Evolutionary conservation across 2,329 filamentous ascomycete genomes (phyloP).

Genomic region (Alternaria burnsii): DNA sequence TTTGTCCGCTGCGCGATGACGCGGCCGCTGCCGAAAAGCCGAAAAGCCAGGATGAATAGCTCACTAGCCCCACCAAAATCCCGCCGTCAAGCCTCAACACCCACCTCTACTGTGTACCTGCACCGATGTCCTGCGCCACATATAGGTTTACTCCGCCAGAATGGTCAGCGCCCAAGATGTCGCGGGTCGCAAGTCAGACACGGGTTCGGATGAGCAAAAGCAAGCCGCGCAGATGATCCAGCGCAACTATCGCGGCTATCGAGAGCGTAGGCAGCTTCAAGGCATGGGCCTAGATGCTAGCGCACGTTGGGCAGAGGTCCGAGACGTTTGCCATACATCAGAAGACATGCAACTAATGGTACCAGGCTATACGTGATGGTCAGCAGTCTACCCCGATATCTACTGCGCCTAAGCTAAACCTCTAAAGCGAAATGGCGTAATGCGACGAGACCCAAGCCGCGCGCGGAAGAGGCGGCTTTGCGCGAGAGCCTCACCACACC

Average conservation of each 20-base stretch:
- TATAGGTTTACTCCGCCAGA: slow-evolving; percentile 9
- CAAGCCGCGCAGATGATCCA: slow-evolving; percentile 49
- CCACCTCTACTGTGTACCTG: slow-evolving; percentile 1
- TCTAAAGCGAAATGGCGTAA: slow-evolving; percentile 62
- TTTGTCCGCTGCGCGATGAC: not conserved
- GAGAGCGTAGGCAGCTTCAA: slow-evolving; percentile 72
- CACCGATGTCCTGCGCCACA: slow-evolving; percentile 14
- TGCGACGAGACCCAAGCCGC: slow-evolving; percentile 57
- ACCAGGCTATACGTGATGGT: slow-evolving; percentile 62
- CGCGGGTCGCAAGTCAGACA: slow-evolving; percentile 9
- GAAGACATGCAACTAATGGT: slow-evolving; percentile 10
- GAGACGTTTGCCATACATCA: slow-evolving; percentile 35
- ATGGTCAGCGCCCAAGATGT: slow-evolving; percentile 23
- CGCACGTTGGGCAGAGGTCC: slow-evolving; percentile 74
- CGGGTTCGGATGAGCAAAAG: slow-evolving; percentile 31
- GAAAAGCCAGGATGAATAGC: not conserved
- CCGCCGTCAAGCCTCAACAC: slow-evolving; percentile 19
- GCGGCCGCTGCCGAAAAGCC: slow-evolving; percentile 7
- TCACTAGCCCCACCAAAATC: slow-evolving; percentile 16
- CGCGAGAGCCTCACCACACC: slow-evolving; percentile 28
- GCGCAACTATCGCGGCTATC: slow-evolving; percentile 80
- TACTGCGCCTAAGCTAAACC: slow-evolving; percentile 38
- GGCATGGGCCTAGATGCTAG: slow-evolving; percentile 75
- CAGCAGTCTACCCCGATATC: slow-evolving; percentile 27
- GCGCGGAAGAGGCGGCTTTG: slow-evolving; percentile 42